These are phyloP conservation scores for Camellia sinensis DNA, from an alignment of 148 eudicot species.

Conservation along the genomic window DNA sequence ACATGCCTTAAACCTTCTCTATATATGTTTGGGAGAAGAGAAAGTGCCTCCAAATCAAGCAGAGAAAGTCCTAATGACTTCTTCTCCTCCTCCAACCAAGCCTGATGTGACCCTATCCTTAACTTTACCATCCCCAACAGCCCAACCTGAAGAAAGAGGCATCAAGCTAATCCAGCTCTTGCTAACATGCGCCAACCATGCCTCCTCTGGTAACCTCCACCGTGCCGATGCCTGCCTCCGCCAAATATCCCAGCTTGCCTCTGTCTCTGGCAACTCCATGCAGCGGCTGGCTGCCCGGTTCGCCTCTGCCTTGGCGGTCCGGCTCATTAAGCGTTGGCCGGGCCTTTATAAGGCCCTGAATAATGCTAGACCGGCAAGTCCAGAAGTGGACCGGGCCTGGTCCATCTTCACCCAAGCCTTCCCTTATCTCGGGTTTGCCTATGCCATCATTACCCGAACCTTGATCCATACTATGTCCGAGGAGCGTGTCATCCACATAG, in stretches of 20 bases:
- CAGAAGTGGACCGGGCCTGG: slow-evolving; percentile 20
- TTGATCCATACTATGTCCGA: slow-evolving; percentile 23
- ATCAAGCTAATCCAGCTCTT: slow-evolving; percentile 38
- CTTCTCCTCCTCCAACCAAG: slow-evolving; percentile 20
- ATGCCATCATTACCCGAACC: slow-evolving; percentile 22
- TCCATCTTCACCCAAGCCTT: slow-evolving; percentile 24
- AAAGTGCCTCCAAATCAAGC: background rate
- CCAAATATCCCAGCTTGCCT: slow-evolving; percentile 30
- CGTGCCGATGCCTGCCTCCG: slow-evolving; percentile 36
- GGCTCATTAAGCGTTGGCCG: slow-evolving; percentile 43
- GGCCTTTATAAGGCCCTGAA: slow-evolving; percentile 36
- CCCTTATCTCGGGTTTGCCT: slow-evolving; percentile 32
- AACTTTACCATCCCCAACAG: slow-evolving; percentile 18
- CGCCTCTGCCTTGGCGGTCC: slow-evolving; percentile 33
- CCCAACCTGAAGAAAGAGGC: slow-evolving; percentile 36
- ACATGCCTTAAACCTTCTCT: background rate
- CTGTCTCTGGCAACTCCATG: slow-evolving; percentile 37
- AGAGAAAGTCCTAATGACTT: slow-evolving; percentile 18
- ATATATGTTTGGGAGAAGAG: background rate
- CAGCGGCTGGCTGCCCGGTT: slow-evolving; percentile 36
- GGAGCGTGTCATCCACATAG: slow-evolving; percentile 34
- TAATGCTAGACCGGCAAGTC: background rate
- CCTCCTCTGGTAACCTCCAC: slow-evolving; percentile 35
- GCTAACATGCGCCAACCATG: slow-evolving; percentile 37
- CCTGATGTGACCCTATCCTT: slow-evolving; percentile 35